Conservation (phyloP, 2,329 filamentous ascomycete genomes). For the Hypomyces rosellus region DNA sequence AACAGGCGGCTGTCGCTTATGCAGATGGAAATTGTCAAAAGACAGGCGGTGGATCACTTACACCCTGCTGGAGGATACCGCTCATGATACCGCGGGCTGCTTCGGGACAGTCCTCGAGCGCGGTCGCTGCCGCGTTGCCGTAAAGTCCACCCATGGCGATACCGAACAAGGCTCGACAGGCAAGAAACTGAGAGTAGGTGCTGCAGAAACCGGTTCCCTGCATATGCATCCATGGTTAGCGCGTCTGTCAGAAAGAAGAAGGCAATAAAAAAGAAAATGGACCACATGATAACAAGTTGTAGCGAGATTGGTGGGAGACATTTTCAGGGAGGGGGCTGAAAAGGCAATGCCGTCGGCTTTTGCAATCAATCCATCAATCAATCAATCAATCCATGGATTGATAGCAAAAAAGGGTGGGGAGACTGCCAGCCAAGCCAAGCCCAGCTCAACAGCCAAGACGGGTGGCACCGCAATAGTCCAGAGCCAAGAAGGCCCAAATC, state of each 20-base stretch:
- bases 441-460: conserved; percentile 11
- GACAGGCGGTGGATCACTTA: conserved; percentile 18
- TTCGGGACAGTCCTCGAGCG: conserved; percentile 65
- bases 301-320: no score
- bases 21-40: not conserved
- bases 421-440: no score
- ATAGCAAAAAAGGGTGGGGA: no score
- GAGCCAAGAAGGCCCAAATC: not conserved
- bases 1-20: no score
- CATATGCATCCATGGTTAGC: conserved; percentile 2
- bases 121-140: conserved; percentile 73
- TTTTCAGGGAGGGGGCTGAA: not conserved
- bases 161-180: conserved; percentile 68
- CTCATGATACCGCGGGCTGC: conserved; percentile 67
- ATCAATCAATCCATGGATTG: no score
- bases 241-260: not conserved
- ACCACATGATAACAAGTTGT: no score
- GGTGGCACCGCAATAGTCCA: conserved; percentile 7
- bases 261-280: not conserved
- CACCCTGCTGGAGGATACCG: conserved; percentile 68
- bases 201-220: conserved; percentile 60
- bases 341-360: no score
- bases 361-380: no score
- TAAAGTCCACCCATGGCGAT: conserved; percentile 77
- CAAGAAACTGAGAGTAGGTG: conserved; percentile 66